Conservation (phyloP, 371 early-diverging fungal species). For the Mucor lusitanicus region DNA sequence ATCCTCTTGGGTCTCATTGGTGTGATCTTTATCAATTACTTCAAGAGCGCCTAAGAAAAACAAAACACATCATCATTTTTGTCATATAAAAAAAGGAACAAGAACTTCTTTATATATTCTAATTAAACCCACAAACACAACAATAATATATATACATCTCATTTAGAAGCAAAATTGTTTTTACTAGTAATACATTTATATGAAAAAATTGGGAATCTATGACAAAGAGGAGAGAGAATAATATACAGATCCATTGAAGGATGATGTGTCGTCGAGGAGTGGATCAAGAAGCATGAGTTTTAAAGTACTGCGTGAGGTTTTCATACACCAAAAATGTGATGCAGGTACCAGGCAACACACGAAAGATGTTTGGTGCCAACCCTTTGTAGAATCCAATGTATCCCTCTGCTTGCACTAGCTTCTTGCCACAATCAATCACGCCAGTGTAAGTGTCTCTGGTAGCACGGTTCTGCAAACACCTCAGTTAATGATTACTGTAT, state of each 20-base stretch:
- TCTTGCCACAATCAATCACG: slow-evolving; percentile 70
- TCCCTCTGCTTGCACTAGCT: slow-evolving; percentile 78
- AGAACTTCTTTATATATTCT: no score
- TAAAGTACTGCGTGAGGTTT: slow-evolving; percentile 72
- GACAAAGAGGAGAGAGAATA: neutral
- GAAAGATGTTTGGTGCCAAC: slow-evolving; percentile 82
- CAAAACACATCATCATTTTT: neutral
- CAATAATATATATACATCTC: neutral
- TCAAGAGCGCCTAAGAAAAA: slow-evolving; percentile 8
- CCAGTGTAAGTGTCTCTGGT: slow-evolving; percentile 61
- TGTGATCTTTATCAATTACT: slow-evolving; percentile 20
- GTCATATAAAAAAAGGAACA: neutral
- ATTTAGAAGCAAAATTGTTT: neutral
- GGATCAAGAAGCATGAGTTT: slow-evolving; percentile 44
- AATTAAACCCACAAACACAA: neutral
- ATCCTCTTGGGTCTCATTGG: slow-evolving; percentile 38
- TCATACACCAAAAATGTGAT: slow-evolving; percentile 97
- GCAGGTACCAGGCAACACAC: slow-evolving; percentile 94
- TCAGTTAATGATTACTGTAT: neutral
- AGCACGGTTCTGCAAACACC: slow-evolving; percentile 28
- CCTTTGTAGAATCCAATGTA: slow-evolving; percentile 94
- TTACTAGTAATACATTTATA: neutral
- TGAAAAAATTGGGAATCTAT: slow-evolving; percentile 2
- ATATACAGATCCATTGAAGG: slow-evolving; percentile 9
- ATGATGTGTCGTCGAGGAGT: neutral